These are phyloP conservation scores for Pseudogymnoascus sp. DNA, from an alignment of 2,329 filamentous ascomycete species.

Conservation along the genomic window DNA sequence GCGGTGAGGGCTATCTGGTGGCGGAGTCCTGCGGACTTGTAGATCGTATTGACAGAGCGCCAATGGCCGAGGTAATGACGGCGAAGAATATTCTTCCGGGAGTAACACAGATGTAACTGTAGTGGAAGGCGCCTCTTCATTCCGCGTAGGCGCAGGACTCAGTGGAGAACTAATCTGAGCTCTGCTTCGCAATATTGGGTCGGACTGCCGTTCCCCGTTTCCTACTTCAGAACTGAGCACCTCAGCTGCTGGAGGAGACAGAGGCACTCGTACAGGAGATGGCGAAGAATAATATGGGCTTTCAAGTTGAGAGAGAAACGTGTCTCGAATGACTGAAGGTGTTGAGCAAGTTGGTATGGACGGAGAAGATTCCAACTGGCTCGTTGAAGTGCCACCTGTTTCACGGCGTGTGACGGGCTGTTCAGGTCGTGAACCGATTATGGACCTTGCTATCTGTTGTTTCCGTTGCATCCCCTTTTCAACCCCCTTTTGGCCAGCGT, in stretches of 20 bases:
- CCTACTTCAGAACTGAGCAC: neutral
- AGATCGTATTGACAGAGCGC: neutral
- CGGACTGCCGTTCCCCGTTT: neutral
- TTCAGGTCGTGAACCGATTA: too few species aligned
- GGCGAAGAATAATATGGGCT: neutral
- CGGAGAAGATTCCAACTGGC: slow-evolving; percentile 2
- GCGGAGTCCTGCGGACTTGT: neutral
- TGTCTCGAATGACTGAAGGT: neutral
- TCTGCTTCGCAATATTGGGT: neutral
- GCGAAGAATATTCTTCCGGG: neutral
- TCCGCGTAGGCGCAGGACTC: neutral
- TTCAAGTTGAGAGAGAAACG: neutral
- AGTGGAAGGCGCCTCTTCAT: neutral
- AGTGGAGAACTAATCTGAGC: neutral
- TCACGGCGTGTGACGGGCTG: neutral
- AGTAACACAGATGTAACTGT: neutral
- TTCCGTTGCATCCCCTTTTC: neutral
- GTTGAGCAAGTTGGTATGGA: neutral
- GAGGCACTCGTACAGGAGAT: neutral
- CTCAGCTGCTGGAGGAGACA: neutral
- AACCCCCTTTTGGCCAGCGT: neutral
- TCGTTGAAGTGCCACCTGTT: neutral
- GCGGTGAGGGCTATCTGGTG: neutral
- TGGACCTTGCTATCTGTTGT: neutral
- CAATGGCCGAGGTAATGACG: neutral